Evolutionary conservation across 164 flowering plant species (phyloP), one percentile per base, ranked within the genome.

Genomic region (Umbellularia californica): DNA sequence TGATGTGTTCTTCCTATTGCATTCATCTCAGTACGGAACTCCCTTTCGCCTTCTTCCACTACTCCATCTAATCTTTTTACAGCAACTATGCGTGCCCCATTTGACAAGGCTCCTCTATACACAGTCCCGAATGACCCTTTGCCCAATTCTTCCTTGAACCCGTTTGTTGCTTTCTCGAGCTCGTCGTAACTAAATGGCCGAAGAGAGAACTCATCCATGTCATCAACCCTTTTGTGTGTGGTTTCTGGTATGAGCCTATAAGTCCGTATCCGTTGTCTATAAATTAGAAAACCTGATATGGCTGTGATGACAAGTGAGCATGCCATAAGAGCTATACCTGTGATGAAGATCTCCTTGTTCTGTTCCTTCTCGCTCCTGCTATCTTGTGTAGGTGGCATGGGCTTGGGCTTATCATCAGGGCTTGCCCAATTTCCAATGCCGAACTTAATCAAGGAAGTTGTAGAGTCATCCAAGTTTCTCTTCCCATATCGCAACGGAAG

Each of bases 41-140:
- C 80, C 65, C 65, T 81, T 4, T 81, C 78, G 6, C 67, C 70
- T 30, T 72, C 76, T 64, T 51, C 47, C 19, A 72, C 76, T 15
- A 74, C 62, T 30, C 50, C 75, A 33, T 72, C 58, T 24, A 81
- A 58, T 52, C 55, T 75, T 65, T 77, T 81, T 7, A 77, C 83
- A 3, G 78, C 83, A 64, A 75, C 64, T 19, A 2, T n/a, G 3
- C 2, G 17, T 15, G 25, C 27, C 14, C 55, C 65, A 1, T 23
- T n/a, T 4, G 10, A 12, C 15, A 69, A 10, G 22, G 22, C 24
- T 27, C 75, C 75, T 72, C 30, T 72, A 72, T 72, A 72, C 62
- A 72, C 75, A 25, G 75, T 35, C 15, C 52, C 67, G 35, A 62
- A 72, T 5, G 52, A 55, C 35, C 75, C 75, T 15, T 60, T 35